These are phyloP conservation scores for Candida maris DNA, from an alignment of 805 yeast genomes.

Conservation along the genomic window DNA sequence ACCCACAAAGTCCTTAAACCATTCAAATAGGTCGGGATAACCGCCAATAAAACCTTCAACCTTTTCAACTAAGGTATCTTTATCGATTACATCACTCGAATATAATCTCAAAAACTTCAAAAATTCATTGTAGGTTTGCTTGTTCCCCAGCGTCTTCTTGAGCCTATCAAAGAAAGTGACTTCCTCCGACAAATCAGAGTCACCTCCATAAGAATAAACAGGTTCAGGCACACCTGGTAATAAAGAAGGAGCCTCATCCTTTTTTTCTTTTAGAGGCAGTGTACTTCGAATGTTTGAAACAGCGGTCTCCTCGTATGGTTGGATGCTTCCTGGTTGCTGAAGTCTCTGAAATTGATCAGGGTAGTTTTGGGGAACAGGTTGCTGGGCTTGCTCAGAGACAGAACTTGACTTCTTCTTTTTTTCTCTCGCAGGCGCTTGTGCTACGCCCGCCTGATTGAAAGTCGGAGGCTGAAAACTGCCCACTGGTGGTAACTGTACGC, in stretches of 20 bases:
- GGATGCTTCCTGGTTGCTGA: conserved; percentile 14
- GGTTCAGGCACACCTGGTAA: conserved; percentile 89
- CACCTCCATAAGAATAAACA: conserved; percentile 51
- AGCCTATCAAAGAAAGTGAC: conserved; percentile 88
- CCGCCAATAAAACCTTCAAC: conserved; percentile 84
- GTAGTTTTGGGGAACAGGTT: conserved; percentile 19
- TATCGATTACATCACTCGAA: conserved; percentile 87
- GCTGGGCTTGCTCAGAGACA: conserved; percentile 16
- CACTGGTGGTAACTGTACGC: conserved; percentile 75
- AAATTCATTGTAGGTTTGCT: conserved; percentile 88
- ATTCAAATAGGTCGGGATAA: conserved; percentile 70
- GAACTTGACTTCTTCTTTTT: conserved; percentile 28
- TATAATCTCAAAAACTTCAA: conserved; percentile 81
- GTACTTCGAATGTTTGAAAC: conserved; percentile 44
- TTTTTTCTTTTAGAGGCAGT: conserved; percentile 19
- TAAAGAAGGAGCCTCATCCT: conserved; percentile 56
- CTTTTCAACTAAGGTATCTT: conserved; percentile 73
- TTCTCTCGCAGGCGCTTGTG: conserved; percentile 22
- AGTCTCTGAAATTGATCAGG: conserved; percentile 15
- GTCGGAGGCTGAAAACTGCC: conserved; percentile 80
- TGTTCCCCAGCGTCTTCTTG: conserved; percentile 81
- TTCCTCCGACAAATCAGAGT: conserved; percentile 74
- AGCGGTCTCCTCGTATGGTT: conserved; percentile 41
- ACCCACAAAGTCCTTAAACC: conserved; percentile 93
- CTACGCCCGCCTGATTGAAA: conserved; percentile 22